phyloP scores from a whole-genome alignment of 257 asterid species.

The Sherardia arvensis region DNA sequence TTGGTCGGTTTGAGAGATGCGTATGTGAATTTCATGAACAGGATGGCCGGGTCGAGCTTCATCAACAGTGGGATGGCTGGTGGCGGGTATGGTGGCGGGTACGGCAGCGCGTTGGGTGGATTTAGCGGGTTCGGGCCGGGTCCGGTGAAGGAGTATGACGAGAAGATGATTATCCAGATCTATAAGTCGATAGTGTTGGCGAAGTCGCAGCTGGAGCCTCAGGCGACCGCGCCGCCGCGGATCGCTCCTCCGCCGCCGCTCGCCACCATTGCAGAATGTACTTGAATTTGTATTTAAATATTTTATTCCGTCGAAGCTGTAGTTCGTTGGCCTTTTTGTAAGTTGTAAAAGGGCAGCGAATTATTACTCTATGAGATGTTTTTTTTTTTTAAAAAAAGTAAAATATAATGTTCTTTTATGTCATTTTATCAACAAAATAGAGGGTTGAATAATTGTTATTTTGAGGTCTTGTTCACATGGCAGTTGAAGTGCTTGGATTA shows the following conservation, averaged over 20 bases:
- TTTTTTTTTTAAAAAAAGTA: no score
- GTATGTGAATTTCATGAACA: constrained; percentile 30
- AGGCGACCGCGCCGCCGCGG: constrained; percentile 18
- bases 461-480: no score
- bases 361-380: neutral
- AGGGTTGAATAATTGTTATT: neutral
- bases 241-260: constrained; percentile 4
- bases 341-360: neutral
- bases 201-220: constrained; percentile 30
- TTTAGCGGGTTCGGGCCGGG: constrained; percentile 36
- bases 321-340: neutral
- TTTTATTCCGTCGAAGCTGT: no score
- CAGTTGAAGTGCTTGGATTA: no score
- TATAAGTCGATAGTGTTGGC: constrained; percentile 28
- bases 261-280: constrained; percentile 10
- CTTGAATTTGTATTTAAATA: no score
- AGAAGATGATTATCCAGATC: constrained; percentile 32
- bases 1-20: constrained; percentile 25
- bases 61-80: constrained; percentile 13
- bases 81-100: constrained; percentile 8
- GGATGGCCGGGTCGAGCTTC: constrained; percentile 17
- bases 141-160: constrained; percentile 38
- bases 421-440: no score
- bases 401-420: no score
- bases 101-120: constrained; percentile 16